Percentiles rank a stretch among this genome's conserved stretches.
Evolutionary conservation across 202 grass and related monocot species (phyloP).

Genomic region (Setaria viridis): DNA sequence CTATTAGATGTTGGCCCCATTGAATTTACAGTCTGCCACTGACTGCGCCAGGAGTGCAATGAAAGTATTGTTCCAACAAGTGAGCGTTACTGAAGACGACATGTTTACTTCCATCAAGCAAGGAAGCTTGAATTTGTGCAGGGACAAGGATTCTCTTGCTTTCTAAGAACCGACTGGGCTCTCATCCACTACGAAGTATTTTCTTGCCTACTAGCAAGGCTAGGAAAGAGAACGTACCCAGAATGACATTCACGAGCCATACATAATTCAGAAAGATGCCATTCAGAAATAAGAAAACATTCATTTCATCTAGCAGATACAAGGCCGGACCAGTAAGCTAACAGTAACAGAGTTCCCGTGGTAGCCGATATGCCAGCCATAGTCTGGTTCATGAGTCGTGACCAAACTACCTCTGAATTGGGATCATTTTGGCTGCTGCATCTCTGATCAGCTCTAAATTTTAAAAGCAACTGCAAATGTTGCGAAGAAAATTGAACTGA

Average conservation of each 20-base stretch:
- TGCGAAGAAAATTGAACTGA: neutral
- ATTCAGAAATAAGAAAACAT: slow-evolving; percentile 13
- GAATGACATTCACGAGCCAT: neutral
- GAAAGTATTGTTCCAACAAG: slow-evolving; percentile 1
- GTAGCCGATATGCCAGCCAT: neutral
- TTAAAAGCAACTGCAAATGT: neutral
- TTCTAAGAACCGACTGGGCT: neutral
- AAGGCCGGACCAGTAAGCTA: neutral
- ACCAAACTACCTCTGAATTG: slow-evolving; percentile 3
- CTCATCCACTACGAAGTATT: neutral
- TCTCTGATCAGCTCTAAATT: neutral
- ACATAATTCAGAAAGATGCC: slow-evolving; percentile 13
- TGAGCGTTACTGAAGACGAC: neutral
- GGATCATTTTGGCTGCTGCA: neutral
- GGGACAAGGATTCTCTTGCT: neutral
- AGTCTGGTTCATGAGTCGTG: neutral
- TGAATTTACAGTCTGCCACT: no score
- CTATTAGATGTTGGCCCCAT: no score
- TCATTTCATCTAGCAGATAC: neutral
- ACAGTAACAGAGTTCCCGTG: neutral
- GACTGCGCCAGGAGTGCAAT: neutral
- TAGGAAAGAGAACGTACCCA: neutral
- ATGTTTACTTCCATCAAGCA: slow-evolving; percentile 15
- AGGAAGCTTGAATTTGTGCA: neutral
- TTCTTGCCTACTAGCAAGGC: neutral